These are phyloP conservation scores for Zymoseptoria brevis DNA, from an alignment of 2,329 filamentous ascomycete genomes.

Conservation along the genomic window DNA sequence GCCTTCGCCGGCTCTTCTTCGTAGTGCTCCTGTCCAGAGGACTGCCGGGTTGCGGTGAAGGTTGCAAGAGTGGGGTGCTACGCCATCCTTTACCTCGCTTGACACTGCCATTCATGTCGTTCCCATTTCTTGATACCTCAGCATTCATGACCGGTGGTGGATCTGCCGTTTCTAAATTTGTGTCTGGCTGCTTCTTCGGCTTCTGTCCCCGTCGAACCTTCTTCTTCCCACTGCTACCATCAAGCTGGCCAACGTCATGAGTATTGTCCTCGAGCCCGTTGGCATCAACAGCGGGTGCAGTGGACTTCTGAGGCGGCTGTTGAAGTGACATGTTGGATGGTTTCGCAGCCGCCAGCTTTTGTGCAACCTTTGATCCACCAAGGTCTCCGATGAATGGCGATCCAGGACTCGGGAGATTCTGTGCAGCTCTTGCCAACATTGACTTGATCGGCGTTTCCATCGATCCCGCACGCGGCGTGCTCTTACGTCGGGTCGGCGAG, in stretches of 20 bases:
- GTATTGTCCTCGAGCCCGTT: background rate
- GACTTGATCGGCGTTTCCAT: constrained; percentile 39
- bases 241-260: constrained; percentile 12
- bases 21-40: constrained; percentile 11
- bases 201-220: constrained; percentile 39
- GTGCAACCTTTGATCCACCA: constrained; percentile 14
- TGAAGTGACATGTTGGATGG: background rate
- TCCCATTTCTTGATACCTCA: constrained; percentile 31
- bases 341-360: constrained; percentile 13
- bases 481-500: constrained; percentile 22
- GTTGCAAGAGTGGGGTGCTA: constrained; percentile 59
- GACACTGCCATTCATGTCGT: constrained; percentile 30
- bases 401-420: constrained; percentile 29
- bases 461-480: constrained; percentile 14
- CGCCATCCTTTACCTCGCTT: constrained; percentile 58
- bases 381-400: constrained; percentile 33
- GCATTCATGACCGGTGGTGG: constrained; percentile 27
- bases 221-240: constrained; percentile 36
- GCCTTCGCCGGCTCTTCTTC: constrained; percentile 38
- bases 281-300: constrained; percentile 4
- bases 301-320: background rate
- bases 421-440: constrained; percentile 28
- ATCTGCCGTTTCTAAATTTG: constrained; percentile 13
- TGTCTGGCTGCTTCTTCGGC: constrained; percentile 25
- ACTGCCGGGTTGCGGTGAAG: constrained; percentile 42